A percentile compares a stretch with the other conserved stretches of the same genome.
Conservation (phyloP, 1,284 basidiomycete genomes). For the Cryptococcus hybrid region DNA sequence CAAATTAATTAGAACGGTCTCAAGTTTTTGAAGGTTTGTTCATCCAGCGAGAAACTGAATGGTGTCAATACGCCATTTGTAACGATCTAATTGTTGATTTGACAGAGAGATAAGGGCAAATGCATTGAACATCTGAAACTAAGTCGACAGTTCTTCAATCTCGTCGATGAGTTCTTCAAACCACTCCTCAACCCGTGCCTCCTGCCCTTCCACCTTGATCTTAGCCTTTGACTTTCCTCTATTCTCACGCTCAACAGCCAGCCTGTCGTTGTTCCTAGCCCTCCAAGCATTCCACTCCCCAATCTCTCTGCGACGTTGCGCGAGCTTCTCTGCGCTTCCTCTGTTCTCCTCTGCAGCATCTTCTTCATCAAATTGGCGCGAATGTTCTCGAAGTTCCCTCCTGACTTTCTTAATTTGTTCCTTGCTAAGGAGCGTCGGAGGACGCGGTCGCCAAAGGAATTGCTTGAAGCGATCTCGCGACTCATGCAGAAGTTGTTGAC, state of each 20-base stretch:
- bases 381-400: slow-evolving; percentile 89
- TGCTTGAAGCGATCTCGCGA: slow-evolving; percentile 97
- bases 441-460: slow-evolving; percentile 96
- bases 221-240: slow-evolving; percentile 32
- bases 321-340: slow-evolving; percentile 89
- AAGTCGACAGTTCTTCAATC: too few relatives aligned
- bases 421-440: slow-evolving; percentile 79
- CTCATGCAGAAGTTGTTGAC: slow-evolving; percentile 84
- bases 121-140: too few relatives aligned
- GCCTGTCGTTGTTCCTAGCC: slow-evolving; percentile 36
- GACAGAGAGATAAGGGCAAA: too few relatives aligned
- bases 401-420: slow-evolving; percentile 80
- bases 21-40: too few relatives aligned
- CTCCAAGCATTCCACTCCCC: slow-evolving; percentile 99
- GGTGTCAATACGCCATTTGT: too few relatives aligned
- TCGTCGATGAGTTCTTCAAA: slow-evolving; percentile 89
- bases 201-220: slow-evolving; percentile 56
- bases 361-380: slow-evolving; percentile 91
- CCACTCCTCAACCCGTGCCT: slow-evolving; percentile 85
- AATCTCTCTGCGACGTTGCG: slow-evolving; percentile 84
- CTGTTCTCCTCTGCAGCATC: slow-evolving; percentile 94
- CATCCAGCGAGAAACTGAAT: too few relatives aligned
- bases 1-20: too few relatives aligned
- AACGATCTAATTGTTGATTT: too few relatives aligned
- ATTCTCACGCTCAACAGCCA: slow-evolving; percentile 37